Percentiles rank a stretch among this genome's conserved stretches.
phyloP scores from a whole-genome alignment of 345 rosid genomes.

The Lepidium aucheri region DNA sequence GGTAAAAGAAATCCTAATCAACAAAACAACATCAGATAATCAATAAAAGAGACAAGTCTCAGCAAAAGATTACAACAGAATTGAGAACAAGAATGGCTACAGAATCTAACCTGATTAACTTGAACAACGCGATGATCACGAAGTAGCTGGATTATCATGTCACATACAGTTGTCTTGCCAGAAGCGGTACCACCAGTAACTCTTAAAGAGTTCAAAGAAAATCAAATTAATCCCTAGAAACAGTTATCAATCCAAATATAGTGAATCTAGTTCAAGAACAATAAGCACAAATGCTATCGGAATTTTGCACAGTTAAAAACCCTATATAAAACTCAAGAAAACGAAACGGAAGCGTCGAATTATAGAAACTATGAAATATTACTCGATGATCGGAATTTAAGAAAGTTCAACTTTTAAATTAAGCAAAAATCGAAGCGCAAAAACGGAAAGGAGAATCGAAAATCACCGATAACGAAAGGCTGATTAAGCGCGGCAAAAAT shows the following conservation, averaged over 20 bases:
- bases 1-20: slow-evolving; percentile 87
- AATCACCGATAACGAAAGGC: slow-evolving; percentile 87
- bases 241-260: background rate
- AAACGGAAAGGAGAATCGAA: background rate
- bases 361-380: background rate
- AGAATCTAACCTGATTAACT: slow-evolving; percentile 68
- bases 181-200: slow-evolving; percentile 99
- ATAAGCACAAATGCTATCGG: background rate
- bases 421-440: background rate
- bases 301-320: slow-evolving; percentile 4
- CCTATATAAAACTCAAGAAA: slow-evolving; percentile 8
- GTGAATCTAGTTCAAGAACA: background rate
- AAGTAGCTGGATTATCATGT: slow-evolving; percentile 97
- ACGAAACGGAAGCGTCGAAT: background rate
- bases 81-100: background rate
- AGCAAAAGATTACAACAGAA: background rate
- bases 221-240: background rate
- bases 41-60: background rate
- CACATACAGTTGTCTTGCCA: slow-evolving; percentile 97
- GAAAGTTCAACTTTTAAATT: background rate
- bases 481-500: slow-evolving; percentile 37
- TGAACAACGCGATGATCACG: slow-evolving; percentile 98
- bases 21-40: background rate
- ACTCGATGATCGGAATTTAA: background rate
- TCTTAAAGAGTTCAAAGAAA: slow-evolving; percentile 34